Evolutionary conservation across 768 basidiomycete species (phyloP), one percentile per base, ranked within the genome.

Genomic region (Fistulinella prunicolor): DNA sequence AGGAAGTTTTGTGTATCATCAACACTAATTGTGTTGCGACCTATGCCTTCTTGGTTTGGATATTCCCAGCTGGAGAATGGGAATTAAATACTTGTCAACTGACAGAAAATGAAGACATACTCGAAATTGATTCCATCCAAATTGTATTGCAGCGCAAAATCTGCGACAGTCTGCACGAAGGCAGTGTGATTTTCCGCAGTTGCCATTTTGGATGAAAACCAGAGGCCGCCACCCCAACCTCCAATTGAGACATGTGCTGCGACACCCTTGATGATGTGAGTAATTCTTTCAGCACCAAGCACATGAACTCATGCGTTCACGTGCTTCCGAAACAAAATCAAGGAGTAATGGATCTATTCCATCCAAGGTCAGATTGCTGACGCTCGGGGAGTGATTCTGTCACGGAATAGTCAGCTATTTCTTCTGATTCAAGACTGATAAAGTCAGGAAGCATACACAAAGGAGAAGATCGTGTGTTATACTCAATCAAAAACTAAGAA

Each of bases 1-100:
- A 92, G 76, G 69, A 86, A 88, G 65, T 94, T 94, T 38, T 77
- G 72, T 0, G 82, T 78, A 62, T 96, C 93, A 44, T 72, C 49
- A 7, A 44, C 9, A 20, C 67, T 63, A 47, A 82, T 73, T 1
- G 65, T 64, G 64, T 94, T 94, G 56, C 86, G 86, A 3, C 78
- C 79, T 3, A 83, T 73, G 21, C 89, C 89, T 42, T 72, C 66
- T 12, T 68, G 57, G 47, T 75, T 79, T 3, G 91, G 91, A 61
- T 86, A 92, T 66, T 94, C 91, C 89, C 89, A 93, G 61, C 88
- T 90, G 44, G 22, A 21, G 38, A 14, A 43, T 51, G 76, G 21
- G 14, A 12, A 32, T 49, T 17, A 41, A 39, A 4, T 23, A 4
- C 4, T 43, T 19, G 37, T 22, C 35, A 6, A 17, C 10, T 1